Conservation (phyloP, 345 rosid species). For the Syzygium aromaticum region DNA sequence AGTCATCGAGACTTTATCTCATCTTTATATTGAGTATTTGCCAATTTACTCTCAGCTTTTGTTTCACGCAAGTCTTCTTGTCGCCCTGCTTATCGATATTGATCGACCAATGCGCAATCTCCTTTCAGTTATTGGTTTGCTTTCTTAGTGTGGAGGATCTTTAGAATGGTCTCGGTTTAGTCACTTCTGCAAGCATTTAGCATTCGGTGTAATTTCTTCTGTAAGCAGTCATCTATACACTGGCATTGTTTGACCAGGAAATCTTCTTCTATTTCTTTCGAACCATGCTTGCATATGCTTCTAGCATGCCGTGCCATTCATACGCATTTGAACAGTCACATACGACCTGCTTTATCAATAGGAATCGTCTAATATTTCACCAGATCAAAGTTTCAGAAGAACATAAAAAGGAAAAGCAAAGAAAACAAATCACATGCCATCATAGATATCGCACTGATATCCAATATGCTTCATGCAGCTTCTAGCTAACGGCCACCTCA, state of each 20-base stretch:
- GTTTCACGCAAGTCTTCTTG: background rate
- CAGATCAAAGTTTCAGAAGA: too few relatives aligned
- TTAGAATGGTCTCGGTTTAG: background rate
- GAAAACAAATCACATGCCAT: too few relatives aligned
- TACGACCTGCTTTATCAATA: too few relatives aligned
- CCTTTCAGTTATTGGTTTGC: background rate
- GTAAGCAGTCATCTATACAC: background rate
- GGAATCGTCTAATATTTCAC: too few relatives aligned
- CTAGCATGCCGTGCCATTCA: background rate
- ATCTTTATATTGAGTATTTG: too few relatives aligned
- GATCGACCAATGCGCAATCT: background rate
- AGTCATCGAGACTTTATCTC: background rate
- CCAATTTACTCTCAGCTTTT: background rate
- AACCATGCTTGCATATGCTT: background rate
- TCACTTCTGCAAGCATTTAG: background rate
- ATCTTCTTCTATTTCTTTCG: too few relatives aligned
- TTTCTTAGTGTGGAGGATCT: background rate
- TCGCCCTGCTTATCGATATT: background rate
- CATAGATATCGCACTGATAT: too few relatives aligned
- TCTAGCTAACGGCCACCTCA: too few relatives aligned
- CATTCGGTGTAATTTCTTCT: background rate
- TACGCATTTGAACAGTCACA: background rate
- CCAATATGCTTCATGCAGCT: too few relatives aligned
- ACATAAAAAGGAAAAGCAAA: too few relatives aligned
- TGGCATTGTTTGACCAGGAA: too few relatives aligned